phyloP scores from a whole-genome alignment of 805 yeast species.

The Peterozyma toletana region DNA sequence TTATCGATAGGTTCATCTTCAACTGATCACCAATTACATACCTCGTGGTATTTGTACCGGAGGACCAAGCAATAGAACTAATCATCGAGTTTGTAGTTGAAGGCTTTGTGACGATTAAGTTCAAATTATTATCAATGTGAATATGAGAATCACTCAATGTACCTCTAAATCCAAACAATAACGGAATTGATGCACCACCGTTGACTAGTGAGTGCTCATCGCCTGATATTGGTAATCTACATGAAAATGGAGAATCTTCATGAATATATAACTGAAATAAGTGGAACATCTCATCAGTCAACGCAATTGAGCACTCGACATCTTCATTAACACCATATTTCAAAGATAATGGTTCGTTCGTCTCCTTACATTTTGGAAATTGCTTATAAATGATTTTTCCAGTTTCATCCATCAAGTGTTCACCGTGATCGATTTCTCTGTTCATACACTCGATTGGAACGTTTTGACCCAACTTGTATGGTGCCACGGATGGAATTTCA shows the following conservation, averaged over 20 bases:
- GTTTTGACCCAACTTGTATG: conserved; percentile 25
- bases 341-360: conserved; percentile 51
- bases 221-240: conserved; percentile 48
- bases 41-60: conserved; percentile 55
- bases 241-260: conserved; percentile 70
- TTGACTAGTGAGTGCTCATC: conserved; percentile 26
- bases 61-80: conserved; percentile 50
- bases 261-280: conserved; percentile 70
- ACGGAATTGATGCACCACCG: conserved; percentile 46
- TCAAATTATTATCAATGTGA: conserved; percentile 54
- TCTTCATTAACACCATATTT: conserved; percentile 44
- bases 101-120: conserved; percentile 40
- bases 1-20: conserved; percentile 47
- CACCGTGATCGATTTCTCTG: conserved; percentile 69
- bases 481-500: neutral
- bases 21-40: conserved; percentile 60
- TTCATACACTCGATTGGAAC: conserved; percentile 53
- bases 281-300: conserved; percentile 63
- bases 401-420: conserved; percentile 62
- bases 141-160: conserved; percentile 59
- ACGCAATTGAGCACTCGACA: conserved; percentile 50
- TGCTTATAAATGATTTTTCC: conserved; percentile 48
- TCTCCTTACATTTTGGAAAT: conserved; percentile 61
- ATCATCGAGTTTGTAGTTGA: conserved; percentile 31
- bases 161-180: conserved; percentile 60